A percentile compares a stretch with the other conserved stretches of the same genome.
These are phyloP conservation scores for Chaetomium tenue DNA, from an alignment of 495 filamentous ascomycete genomes.

Conservation along the genomic window DNA sequence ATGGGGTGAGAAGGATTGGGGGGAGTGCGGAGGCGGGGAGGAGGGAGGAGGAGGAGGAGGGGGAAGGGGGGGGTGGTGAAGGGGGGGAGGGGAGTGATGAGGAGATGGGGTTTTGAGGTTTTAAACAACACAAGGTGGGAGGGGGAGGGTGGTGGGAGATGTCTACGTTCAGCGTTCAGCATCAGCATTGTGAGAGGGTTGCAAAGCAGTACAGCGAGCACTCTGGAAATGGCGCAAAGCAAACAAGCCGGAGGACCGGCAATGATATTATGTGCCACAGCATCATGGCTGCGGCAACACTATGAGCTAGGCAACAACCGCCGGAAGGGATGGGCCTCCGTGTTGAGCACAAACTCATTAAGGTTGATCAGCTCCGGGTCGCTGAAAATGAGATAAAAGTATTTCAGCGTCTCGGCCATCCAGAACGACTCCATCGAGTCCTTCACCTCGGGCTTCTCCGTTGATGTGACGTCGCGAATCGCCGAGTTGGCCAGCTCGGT, in stretches of 20 bases:
- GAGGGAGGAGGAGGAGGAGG: slow-evolving; percentile 55
- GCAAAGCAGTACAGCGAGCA: neutral
- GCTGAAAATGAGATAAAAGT: slow-evolving; percentile 74
- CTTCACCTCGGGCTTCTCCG: slow-evolving; percentile 33
- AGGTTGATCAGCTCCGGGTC: slow-evolving; percentile 68
- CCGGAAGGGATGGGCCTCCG: slow-evolving; percentile 75
- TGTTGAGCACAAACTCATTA: slow-evolving; percentile 77
- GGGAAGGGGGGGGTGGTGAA: slow-evolving; percentile 35
- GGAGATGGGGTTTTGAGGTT: slow-evolving; percentile 43
- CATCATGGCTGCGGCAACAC: neutral
- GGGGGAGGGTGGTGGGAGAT: neutral
- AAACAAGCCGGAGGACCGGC: neutral
- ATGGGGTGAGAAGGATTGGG: slow-evolving; percentile 73
- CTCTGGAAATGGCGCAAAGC: too few relatives aligned
- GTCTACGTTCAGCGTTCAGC: neutral
- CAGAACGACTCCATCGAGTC: slow-evolving; percentile 43
- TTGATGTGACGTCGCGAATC: slow-evolving; percentile 14
- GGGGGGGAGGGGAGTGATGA: slow-evolving; percentile 43
- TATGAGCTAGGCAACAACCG: neutral
- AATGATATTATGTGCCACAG: neutral
- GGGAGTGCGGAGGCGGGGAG: slow-evolving; percentile 56
- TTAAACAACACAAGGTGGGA: too few relatives aligned
- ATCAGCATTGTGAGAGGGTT: neutral
- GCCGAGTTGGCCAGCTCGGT: slow-evolving; percentile 58
- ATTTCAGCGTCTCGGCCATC: slow-evolving; percentile 51